Evolutionary conservation across 2,329 filamentous ascomycete species (phyloP), one percentile per base, ranked within the genome.

Genomic region (Fusarium lyarnte): DNA sequence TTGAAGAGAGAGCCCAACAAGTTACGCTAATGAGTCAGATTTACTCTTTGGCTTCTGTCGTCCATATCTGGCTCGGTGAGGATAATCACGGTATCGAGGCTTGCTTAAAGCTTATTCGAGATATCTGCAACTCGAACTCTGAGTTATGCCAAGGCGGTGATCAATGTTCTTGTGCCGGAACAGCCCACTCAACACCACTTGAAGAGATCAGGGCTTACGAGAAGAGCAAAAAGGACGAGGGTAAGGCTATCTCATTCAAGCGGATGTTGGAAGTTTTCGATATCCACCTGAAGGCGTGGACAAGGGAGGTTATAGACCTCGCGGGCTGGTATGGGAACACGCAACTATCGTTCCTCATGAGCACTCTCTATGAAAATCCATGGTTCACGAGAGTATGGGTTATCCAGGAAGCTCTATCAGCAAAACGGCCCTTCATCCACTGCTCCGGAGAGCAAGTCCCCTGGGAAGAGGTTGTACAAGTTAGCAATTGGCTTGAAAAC

Each of bases 331-430:
- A 66, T 13, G 52, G 58, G 5, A 66, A 63, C 13, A 72, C 62
- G 0, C 69, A 74, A 4, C 39, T 74, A 0, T 73, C 72, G 0
- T 70, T 69, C 8, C 41, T 74, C 0, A 74, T 74, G 72, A 69
- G 72, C 12, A 53, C 53, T 1, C 39, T 74, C 0, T 74, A 74
- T 10, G 62, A 69, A 2, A 73, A 73, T 9, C 58, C 73, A 2
- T 74, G 73, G 73, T 74, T 74, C 2, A 59, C 59, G 0, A 51
- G 73, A 8, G 66, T 74, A 0, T 74, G 73, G 73, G 73, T 74
- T 0, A 64, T 74, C 1, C 73, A 74, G 2, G 73, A 74, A 36
- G 72, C 72, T 9, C n/a, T 74, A 0, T 63, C 70, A 5, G 58
- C 72, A 2, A 29, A 25, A 9, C 23, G 19, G 0, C 61, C 72